Base-by-base conservation (phyloP, 1,284 basidiomycete species). In the Kalmanozyma brasiliensis region DNA sequence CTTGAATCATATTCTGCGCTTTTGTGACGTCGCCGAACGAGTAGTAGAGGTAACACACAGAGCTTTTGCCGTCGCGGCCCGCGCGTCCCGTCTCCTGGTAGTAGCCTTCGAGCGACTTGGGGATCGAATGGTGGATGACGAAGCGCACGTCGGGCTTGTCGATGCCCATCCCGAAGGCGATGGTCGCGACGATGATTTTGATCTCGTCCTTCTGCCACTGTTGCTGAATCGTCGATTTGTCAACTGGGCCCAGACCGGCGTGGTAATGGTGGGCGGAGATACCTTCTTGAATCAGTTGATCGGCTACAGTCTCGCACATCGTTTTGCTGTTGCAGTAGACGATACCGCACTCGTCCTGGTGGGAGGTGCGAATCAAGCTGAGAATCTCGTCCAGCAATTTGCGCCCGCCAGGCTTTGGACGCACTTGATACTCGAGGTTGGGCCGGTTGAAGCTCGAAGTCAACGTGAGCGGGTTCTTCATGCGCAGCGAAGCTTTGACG, bases 101-200 rank as follows among this genome's bases (percentile, higher is more conserved):
- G 77, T 91, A 81, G 22, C 87, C 88, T 56, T 91, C 89, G 51
- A 93, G 83, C 8, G 88, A 88, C 49, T 86, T 86, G 2, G 92
- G 90, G 17, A 91, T 66, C 11, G 87, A 86, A 59, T 89, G 87
- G 75, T 93, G 92, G 49, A 93, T 88, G 46, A 93, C 91, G 76
- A 87, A 91, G 61, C 89, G 88, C 8, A 91, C 91, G 73, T 92
- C 87, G 0, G 89, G 84, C 81, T 97, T 97, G 84, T 98, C 94
- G 60, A 98, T 94, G 16, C 94, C 95, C 95, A 98, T 97, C 9
- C 95, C 95, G 81, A 98, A 98, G 20, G 67, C 84, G 56, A 84
- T 84, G 33, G 95, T 98, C 1, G 94, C 95, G 29, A 96, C 93
- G 55, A 98, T 93, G 61, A 98, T 88, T 49, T 89, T 86, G 72